These are phyloP conservation scores for Penicillium sp. DNA, from an alignment of 2,329 filamentous ascomycete genomes.

Conservation along the genomic window DNA sequence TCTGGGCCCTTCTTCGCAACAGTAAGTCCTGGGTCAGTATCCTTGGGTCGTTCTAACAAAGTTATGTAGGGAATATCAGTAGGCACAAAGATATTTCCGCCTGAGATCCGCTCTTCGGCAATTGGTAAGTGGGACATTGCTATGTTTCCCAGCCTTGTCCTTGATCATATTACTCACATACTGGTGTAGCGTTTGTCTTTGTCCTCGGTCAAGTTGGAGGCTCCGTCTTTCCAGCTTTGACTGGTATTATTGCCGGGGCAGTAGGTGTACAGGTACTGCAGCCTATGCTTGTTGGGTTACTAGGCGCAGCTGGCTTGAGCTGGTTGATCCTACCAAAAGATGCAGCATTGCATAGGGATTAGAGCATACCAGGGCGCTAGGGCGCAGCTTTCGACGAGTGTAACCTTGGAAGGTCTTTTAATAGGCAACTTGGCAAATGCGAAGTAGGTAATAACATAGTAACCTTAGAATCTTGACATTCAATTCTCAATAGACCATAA, in stretches of 20 bases:
- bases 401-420: too few relatives aligned
- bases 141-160: background rate
- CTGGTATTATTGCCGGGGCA: slow-evolving; percentile 52
- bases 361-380: background rate
- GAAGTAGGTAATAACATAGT: background rate
- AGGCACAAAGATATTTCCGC: slow-evolving; percentile 54
- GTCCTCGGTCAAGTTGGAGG: slow-evolving; percentile 60
- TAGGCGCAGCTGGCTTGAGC: slow-evolving; percentile 49
- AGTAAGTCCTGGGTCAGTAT: slow-evolving; percentile 31
- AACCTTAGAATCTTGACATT: background rate
- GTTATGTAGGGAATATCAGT: slow-evolving; percentile 48
- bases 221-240: slow-evolving; percentile 58
- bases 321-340: slow-evolving; percentile 47
- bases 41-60: background rate
- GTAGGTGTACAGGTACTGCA: slow-evolving; percentile 54
- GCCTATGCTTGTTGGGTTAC: slow-evolving; percentile 53
- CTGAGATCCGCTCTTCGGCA: slow-evolving; percentile 50
- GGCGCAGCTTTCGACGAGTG: background rate
- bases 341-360: slow-evolving; percentile 25
- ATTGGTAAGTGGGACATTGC: slow-evolving; percentile 36
- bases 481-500: background rate
- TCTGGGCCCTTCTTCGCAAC: slow-evolving; percentile 61
- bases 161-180: background rate
- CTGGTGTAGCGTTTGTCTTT: slow-evolving; percentile 50
- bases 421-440: background rate